Percentiles rank a stretch among this genome's conserved stretches.
phyloP scores from a whole-genome alignment of 257 asterid species.

The Cordia subcordata region DNA sequence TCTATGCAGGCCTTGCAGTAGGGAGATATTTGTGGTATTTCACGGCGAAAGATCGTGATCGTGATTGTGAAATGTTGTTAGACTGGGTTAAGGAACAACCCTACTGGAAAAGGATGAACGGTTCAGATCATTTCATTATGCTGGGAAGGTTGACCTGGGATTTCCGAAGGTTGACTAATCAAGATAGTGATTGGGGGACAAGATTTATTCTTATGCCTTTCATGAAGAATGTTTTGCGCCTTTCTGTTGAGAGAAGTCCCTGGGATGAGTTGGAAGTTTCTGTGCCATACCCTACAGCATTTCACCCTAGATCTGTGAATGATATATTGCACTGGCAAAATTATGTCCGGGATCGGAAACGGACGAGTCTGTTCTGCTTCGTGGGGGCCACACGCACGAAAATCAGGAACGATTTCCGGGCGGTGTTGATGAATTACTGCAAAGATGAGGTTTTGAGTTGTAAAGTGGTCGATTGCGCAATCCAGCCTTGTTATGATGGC shows the following conservation, averaged over 20 bases:
- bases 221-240: slow-evolving; percentile 42
- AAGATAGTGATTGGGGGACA: slow-evolving; percentile 48
- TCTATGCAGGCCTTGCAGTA: slow-evolving; percentile 62
- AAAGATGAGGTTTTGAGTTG: slow-evolving; percentile 17
- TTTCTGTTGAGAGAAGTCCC: slow-evolving; percentile 36
- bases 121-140: slow-evolving; percentile 54
- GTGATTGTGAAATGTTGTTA: slow-evolving; percentile 32
- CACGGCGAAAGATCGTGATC: slow-evolving; percentile 43
- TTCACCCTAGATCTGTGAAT: slow-evolving; percentile 27
- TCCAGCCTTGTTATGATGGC: slow-evolving; percentile 25
- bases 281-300: slow-evolving; percentile 36
- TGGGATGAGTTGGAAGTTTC: slow-evolving; percentile 29
- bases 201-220: slow-evolving; percentile 43
- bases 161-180: slow-evolving; percentile 50
- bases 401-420: slow-evolving; percentile 31
- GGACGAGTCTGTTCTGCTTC: slow-evolving; percentile 21
- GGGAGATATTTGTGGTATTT: slow-evolving; percentile 56
- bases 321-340: slow-evolving; percentile 27
- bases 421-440: slow-evolving; percentile 22
- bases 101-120: slow-evolving; percentile 34
- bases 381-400: slow-evolving; percentile 30
- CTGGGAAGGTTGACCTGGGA: slow-evolving; percentile 66
- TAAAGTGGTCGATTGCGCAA: slow-evolving; percentile 24
- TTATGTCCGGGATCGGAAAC: slow-evolving; percentile 12
- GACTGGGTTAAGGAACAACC: slow-evolving; percentile 36